phyloP scores from a whole-genome alignment of 2,329 filamentous ascomycete species.

The Hymenoscyphus infarciens region DNA sequence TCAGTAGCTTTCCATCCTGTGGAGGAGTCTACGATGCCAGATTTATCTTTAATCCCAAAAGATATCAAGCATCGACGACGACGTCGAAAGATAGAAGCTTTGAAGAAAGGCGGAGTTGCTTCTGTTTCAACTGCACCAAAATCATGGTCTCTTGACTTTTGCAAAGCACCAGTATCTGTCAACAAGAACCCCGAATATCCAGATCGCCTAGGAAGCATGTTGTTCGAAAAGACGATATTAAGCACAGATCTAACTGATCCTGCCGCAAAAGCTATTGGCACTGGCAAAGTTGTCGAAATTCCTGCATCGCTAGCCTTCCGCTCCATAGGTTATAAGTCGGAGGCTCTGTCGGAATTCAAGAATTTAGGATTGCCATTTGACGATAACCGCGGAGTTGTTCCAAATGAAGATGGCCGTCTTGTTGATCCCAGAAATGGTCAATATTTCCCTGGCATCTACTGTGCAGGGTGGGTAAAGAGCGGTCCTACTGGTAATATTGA shows the following conservation, averaged over 20 bases:
- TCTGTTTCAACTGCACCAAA: constrained; percentile 48
- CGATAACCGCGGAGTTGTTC: constrained; percentile 66
- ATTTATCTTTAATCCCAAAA: constrained; percentile 61
- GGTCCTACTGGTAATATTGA: constrained; percentile 95
- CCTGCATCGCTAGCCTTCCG: constrained; percentile 75
- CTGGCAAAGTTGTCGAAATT: constrained; percentile 50
- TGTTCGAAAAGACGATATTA: constrained; percentile 62
- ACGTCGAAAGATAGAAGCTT: constrained; percentile 74
- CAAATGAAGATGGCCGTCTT: constrained; percentile 81
- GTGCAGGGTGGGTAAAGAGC: constrained; percentile 92
- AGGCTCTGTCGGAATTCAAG: constrained; percentile 69
- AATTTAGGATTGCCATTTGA: constrained; percentile 79
- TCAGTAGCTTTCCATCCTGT: constrained; percentile 69
- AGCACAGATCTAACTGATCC: constrained; percentile 52
- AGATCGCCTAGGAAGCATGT: constrained; percentile 56
- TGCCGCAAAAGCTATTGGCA: constrained; percentile 45
- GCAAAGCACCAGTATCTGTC: constrained; percentile 74
- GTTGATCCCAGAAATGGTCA: constrained; percentile 33
- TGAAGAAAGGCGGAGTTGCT: constrained; percentile 67
- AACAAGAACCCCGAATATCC: constrained; percentile 40
- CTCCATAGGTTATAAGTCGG: constrained; percentile 91
- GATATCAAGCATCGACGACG: constrained; percentile 69
- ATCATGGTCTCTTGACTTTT: constrained; percentile 82
- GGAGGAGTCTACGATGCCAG: constrained; percentile 63
- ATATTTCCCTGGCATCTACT: constrained; percentile 71